Base-by-base conservation (phyloP, 768 basidiomycete genomes). In the Suillus ampliporus region DNA sequence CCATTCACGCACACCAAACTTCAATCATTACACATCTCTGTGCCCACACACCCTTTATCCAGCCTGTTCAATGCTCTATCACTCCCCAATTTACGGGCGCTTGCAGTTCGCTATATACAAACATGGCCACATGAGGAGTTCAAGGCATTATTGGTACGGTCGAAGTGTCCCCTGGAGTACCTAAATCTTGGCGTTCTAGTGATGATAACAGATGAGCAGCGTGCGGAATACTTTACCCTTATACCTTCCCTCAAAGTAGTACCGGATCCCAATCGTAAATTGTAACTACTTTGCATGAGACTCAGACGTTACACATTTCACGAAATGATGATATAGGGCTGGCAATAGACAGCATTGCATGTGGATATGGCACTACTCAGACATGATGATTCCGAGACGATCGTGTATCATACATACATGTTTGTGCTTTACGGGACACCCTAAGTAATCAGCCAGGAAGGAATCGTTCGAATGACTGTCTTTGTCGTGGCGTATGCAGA, bases 101-200 rank as follows among this genome's bases (percentile, higher is more conserved):
- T 50, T 17, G 8, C 28, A 7, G 48, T 3, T 17, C 17, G 8
- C 26, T 2, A 9, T 4, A 2, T 7, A 10, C 3, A 15, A 2
- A 4, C 34, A 5, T 70, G 71, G 70, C 62, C 43, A 23, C 61
- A 65, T 19, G 31, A 64, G 5, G 58, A 58, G 26, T 50, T 72
- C 47, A 71, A 41, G 51, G 19, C 61, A 19, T 21, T 70, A 26
- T 19, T 70, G 23, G n/a, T 17, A 41, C 68, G 70, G 1, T 71
- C 69, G 13, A 8, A 3, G 21, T 72, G 71, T 37, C 71, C 68
- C 15, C 61, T 71, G 17, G 68, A 67, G 63, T 60, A 40, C 37
- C 65, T 71, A 26, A 63, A 69, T 23, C 50, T 69, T 7, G 61
- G 61, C 3, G n/a, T 59, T 21, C 62, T 69, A 17, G 60, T 50